phyloP scores from a whole-genome alignment of 768 basidiomycete genomes.

The Goffeauzyma gilvescens region DNA sequence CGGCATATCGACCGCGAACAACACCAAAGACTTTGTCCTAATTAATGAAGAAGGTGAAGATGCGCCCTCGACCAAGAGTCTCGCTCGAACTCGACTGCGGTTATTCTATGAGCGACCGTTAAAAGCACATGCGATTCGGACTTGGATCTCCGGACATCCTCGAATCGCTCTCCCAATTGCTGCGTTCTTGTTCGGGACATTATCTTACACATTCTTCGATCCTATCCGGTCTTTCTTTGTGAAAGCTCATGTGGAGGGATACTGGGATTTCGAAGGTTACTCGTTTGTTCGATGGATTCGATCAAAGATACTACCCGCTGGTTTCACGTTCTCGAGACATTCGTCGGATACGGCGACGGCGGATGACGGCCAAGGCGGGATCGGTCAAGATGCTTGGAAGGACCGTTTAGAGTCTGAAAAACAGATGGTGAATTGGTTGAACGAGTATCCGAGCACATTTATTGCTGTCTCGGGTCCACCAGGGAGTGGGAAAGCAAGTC shows the following conservation, averaged over 20 bases:
- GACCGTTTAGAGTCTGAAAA: conserved; percentile 62
- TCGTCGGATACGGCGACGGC: not conserved
- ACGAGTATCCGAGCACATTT: conserved; percentile 43
- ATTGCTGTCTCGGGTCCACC: conserved; percentile 35
- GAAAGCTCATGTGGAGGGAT: conserved; percentile 58
- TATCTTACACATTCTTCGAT: conserved; percentile 85
- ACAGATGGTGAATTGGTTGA: conserved; percentile 50
- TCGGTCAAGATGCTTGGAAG: conserved; percentile 47
- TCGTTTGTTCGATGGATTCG: conserved; percentile 54
- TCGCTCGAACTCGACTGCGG: conserved; percentile 22
- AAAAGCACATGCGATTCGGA: conserved; percentile 29
- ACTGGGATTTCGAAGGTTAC: conserved; percentile 60
- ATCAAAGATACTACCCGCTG: conserved; percentile 10
- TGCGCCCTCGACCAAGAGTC: conserved; percentile 6
- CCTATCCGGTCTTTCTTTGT: conserved; percentile 71
- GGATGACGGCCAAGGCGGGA: conserved; percentile 9
- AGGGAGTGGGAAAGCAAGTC: conserved; percentile 33
- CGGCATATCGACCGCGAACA: conserved; percentile 30
- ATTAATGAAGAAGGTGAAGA: conserved; percentile 7
- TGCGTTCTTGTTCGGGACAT: conserved; percentile 68
- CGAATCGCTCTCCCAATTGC: conserved; percentile 34
- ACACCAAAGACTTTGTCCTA: conserved; percentile 28
- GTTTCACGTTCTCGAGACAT: conserved; percentile 10
- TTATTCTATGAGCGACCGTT: conserved; percentile 29
- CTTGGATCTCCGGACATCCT: conserved; percentile 31